A percentile compares a stretch with the other conserved stretches of the same genome.
phyloP scores from a whole-genome alignment of 1,284 basidiomycete species.

The Rhizoctonia solani region DNA sequence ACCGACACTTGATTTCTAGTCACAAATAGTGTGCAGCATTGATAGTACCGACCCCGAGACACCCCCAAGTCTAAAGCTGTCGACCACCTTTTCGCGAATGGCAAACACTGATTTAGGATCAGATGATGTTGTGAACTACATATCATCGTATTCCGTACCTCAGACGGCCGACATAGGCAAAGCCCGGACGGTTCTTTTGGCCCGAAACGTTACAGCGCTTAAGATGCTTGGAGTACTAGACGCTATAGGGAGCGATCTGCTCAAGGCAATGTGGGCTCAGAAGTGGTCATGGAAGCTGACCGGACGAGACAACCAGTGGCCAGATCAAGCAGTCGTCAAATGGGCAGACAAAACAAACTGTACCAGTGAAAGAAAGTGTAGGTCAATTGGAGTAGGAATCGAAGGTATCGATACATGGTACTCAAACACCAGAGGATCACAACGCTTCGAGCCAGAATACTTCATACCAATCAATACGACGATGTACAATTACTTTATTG shows the following conservation, averaged over 20 bases:
- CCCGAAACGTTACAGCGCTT: neutral
- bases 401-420: constrained; percentile 26
- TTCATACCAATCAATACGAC: constrained; percentile 29
- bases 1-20: neutral
- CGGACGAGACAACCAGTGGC: constrained; percentile 14
- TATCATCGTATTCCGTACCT: constrained; percentile 29
- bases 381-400: neutral
- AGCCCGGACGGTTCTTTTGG: constrained; percentile 5
- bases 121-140: constrained; percentile 32
- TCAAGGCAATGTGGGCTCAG: constrained; percentile 28
- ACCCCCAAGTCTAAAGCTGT: constrained; percentile 14
- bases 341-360: constrained; percentile 8
- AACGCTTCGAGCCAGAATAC: constrained; percentile 6
- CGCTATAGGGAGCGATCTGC: constrained; percentile 22
- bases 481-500: constrained; percentile 26
- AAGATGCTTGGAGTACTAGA: constrained; percentile 31
- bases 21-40: constrained; percentile 18
- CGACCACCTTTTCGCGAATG: constrained; percentile 32
- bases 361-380: neutral
- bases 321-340: constrained; percentile 30
- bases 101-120: constrained; percentile 31
- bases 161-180: constrained; percentile 3
- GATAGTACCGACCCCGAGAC: neutral
- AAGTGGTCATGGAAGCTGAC: constrained; percentile 29
- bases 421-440: constrained; percentile 25